Evolutionary conservation across 352 stramenopile species (phyloP).

Genomic region (Hyaloperonospora arabidopsidis): DNA sequence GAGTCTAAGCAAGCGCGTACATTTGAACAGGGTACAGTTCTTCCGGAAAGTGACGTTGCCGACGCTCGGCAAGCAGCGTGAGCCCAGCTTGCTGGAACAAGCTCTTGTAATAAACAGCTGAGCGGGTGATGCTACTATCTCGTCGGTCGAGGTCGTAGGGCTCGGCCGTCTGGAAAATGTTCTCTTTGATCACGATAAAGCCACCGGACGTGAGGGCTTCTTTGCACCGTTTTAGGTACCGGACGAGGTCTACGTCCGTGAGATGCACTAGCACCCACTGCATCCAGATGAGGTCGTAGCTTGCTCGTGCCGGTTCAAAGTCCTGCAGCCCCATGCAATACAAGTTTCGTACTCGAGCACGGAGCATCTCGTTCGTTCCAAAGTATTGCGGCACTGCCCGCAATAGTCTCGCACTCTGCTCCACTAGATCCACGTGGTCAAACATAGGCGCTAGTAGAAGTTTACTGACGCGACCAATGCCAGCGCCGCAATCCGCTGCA

Average conservation of each 20-base stretch:
- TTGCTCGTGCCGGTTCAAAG: conserved; percentile 55
- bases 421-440: conserved; percentile 87
- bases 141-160: conserved; percentile 90
- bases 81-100: conserved; percentile 90
- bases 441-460: conserved; percentile 87
- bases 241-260: conserved; percentile 91
- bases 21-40: conserved; percentile 95
- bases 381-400: conserved; percentile 87
- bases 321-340: conserved; percentile 91
- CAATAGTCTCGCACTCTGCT: conserved; percentile 90
- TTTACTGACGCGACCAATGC: conserved; percentile 94
- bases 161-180: conserved; percentile 58
- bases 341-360: conserved; percentile 54
- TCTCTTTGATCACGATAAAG: conserved; percentile 87
- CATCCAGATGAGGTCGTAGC: conserved; percentile 95
- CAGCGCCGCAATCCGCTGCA: conserved; percentile 78
- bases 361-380: conserved; percentile 25
- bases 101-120: conserved; percentile 83
- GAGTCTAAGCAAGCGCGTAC: conserved; percentile 72
- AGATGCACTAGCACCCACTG: conserved; percentile 95
- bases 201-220: conserved; percentile 43
- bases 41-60: conserved; percentile 89
- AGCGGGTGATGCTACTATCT: conserved; percentile 91
- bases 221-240: conserved; percentile 87
- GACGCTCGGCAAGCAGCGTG: conserved; percentile 67